A percentile compares a stretch with the other conserved stretches of the same genome.
These are phyloP conservation scores for Brassica hybrid DNA, from an alignment of 441 rosid genomes.

Conservation along the genomic window DNA sequence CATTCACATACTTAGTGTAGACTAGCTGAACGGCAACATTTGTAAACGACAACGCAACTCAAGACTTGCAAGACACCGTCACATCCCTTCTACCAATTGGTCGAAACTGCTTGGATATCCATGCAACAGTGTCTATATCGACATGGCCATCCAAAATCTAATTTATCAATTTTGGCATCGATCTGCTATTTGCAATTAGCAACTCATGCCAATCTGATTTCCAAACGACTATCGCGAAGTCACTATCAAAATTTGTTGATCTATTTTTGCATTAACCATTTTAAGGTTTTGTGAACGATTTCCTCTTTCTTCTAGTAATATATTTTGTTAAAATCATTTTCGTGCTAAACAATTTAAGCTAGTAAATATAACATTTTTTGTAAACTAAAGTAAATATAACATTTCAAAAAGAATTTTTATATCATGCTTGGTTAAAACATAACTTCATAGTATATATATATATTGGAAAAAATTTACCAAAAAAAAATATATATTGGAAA, in stretches of 20 bases:
- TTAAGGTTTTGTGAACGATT: not conserved
- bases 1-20: not conserved
- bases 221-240: not conserved
- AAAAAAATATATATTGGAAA: too few relatives aligned
- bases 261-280: not conserved
- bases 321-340: not conserved
- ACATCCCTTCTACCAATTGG: too few relatives aligned
- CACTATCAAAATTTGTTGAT: not conserved
- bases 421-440: too few relatives aligned
- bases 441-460: too few relatives aligned
- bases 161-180: not conserved
- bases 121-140: too few relatives aligned
- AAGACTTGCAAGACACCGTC: too few relatives aligned
- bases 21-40: too few relatives aligned
- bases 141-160: too few relatives aligned
- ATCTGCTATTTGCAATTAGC: not conserved
- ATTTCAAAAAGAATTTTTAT: too few relatives aligned
- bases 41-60: too few relatives aligned
- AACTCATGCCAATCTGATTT: not conserved
- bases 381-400: not conserved
- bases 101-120: too few relatives aligned
- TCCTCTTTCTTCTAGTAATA: not conserved
- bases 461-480: too few relatives aligned
- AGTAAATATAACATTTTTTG: not conserved
- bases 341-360: not conserved